These are phyloP conservation scores for Aspergillus sp. DNA, from an alignment of 2,329 filamentous ascomycete species.

Conservation along the genomic window DNA sequence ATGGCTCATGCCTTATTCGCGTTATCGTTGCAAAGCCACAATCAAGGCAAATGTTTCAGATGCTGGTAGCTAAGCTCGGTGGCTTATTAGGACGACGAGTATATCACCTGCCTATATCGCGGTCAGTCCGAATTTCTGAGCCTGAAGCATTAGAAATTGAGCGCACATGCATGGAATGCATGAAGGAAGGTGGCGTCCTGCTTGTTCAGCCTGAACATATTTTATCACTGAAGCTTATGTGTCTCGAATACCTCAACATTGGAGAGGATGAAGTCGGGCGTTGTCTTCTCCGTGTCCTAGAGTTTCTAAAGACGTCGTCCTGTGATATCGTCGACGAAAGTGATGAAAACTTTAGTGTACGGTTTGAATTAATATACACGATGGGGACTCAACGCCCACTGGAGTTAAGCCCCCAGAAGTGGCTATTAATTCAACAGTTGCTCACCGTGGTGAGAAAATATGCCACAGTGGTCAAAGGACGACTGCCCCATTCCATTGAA, in stretches of 20 bases:
- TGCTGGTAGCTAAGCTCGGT: constrained; percentile 47
- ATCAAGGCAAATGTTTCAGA: constrained; percentile 55
- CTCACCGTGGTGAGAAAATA: constrained; percentile 44
- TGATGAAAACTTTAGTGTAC: constrained; percentile 62
- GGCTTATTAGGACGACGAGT: constrained; percentile 46
- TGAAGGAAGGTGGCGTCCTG: constrained; percentile 53
- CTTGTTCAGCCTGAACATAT: constrained; percentile 65
- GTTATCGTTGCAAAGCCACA: constrained; percentile 63
- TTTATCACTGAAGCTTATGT: constrained; percentile 54
- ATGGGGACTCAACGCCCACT: constrained; percentile 54
- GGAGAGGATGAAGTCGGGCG: too few species aligned
- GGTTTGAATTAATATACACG: constrained; percentile 64
- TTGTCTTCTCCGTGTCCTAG: neutral
- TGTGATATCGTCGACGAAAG: constrained; percentile 65
- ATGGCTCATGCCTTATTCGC: constrained; percentile 52
- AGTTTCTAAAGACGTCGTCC: constrained; percentile 20
- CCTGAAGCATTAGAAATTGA: constrained; percentile 38
- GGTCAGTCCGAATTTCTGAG: constrained; percentile 42
- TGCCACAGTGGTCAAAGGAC: constrained; percentile 26
- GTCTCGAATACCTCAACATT: too few species aligned
- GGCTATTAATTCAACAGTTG: constrained; percentile 56
- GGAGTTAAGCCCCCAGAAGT: constrained; percentile 56
- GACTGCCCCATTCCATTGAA: constrained; percentile 46
- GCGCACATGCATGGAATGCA: constrained; percentile 48
- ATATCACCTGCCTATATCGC: constrained; percentile 49